Evolutionary conservation across 805 yeast species (phyloP), one percentile per base, ranked within the genome.

Genomic region (Ogataea populi-albae): DNA sequence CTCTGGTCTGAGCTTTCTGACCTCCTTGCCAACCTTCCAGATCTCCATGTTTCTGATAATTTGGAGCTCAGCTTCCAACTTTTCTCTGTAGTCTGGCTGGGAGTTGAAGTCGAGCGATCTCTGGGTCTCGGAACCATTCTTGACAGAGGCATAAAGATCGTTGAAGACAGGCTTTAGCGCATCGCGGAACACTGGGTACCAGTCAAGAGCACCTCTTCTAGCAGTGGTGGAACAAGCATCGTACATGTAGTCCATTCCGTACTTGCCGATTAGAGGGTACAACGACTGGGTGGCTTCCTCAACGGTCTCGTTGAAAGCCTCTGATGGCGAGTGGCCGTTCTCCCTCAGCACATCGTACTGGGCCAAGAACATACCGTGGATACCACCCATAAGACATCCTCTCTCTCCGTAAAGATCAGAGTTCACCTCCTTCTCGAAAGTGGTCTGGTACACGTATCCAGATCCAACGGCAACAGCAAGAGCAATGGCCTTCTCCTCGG

Each of bases 161-260:
- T 85, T 79, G 80, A 93, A 93, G 43, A 93, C 97, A 62, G 98
- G 98, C 79, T 93, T 93, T 73, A 93, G 79, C 64, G 97, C 96
- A 57, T 86, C 91, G 81, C 89, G 89, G 88, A 93, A 93, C 71
- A 84, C 75, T 71, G 98, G 98, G 79, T 93, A 91, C 98, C 98
- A 93, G 78, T 93, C 98, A 61, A 93, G 80, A 66, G 98, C 98
- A 80, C 98, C 98, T 77, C 98, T 87, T 81, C 98, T 88, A 62
- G 98, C 98, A 55, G 98, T 93, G 64, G 98, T 93, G 55, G 98
- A 93, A 75, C 98, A 93, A 61, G 98, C 98, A 66, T 93, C 98
- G 81, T 93, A 93, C 98, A 93, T 93, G 91, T 93, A 93, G 75
- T 93, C 98, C 98, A 93, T 93, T 76, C 98, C 98, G 80, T 93